Evolutionary conservation across 768 basidiomycete species (phyloP).

Genomic region (Trametes villosa): DNA sequence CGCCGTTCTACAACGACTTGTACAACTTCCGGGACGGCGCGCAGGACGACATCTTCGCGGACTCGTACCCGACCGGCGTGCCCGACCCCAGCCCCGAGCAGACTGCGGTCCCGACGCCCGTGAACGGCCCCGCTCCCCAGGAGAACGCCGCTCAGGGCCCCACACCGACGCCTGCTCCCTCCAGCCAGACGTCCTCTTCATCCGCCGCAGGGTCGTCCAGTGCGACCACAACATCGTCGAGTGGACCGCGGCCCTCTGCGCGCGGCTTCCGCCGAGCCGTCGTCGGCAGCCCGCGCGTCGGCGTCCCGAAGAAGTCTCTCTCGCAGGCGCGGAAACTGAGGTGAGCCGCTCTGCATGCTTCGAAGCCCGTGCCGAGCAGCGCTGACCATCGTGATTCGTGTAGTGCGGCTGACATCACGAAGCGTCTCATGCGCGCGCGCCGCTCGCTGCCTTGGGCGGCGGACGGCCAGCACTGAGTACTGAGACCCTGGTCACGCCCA

Average conservation of each 20-base stretch:
- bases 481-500: too few species aligned
- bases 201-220: neutral
- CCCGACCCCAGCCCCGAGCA: constrained; percentile 32
- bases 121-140: constrained; percentile 14
- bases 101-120: constrained; percentile 32
- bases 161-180: neutral
- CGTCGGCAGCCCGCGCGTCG: neutral
- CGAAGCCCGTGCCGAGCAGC: neutral
- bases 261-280: constrained; percentile 4
- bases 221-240: neutral
- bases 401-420: neutral
- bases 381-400: neutral
- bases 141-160: neutral
- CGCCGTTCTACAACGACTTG: constrained; percentile 67
- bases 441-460: neutral
- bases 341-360: neutral
- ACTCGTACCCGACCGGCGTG: constrained; percentile 48
- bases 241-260: constrained; percentile 5
- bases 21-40: constrained; percentile 77
- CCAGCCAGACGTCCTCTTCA: neutral
- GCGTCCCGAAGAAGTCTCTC: neutral
- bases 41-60: constrained; percentile 73
- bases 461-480: too few species aligned
- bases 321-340: constrained; percentile 10
- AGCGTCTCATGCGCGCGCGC: neutral